Conservation (phyloP, 306 rosid genomes). For the Betula pendula region DNA sequence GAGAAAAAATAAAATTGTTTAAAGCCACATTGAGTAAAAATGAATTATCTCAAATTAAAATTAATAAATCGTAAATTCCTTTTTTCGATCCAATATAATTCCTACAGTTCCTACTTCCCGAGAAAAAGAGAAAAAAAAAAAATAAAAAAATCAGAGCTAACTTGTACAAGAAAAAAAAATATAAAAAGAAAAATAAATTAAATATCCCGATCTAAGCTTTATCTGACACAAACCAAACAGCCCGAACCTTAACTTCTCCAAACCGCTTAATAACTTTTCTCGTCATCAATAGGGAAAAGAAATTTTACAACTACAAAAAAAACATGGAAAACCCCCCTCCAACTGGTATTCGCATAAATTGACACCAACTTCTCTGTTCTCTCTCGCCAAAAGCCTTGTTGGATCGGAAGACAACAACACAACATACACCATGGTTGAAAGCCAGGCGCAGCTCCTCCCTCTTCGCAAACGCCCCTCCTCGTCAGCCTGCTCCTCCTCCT, state of each 20-base stretch:
- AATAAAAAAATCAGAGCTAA: no score
- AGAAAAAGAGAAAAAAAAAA: no score
- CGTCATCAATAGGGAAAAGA: not conserved
- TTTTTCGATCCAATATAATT: no score
- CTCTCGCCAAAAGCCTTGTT: conserved; percentile 31
- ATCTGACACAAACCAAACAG: no score
- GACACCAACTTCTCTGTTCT: conserved; percentile 20
- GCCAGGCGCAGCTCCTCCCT: conserved; percentile 81
- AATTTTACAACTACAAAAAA: conserved; percentile 5
- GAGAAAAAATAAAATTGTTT: no score
- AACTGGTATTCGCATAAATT: conserved; percentile 46
- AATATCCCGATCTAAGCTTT: no score
- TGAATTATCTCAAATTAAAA: no score
- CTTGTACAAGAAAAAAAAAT: no score
- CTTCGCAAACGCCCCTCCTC: conserved; percentile 79
- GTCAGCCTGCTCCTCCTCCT: conserved; percentile 53
- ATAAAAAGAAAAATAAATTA: no score
- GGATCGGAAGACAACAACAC: conserved; percentile 43
- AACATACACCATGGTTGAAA: conserved; percentile 75
- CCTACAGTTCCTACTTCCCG: no score
- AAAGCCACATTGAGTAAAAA: no score
- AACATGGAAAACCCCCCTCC: conserved; percentile 2
- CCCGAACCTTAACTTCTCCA: not conserved
- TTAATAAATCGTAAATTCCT: no score
- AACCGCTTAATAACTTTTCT: not conserved